Base-by-base conservation (phyloP, 2,329 filamentous ascomycete species). In the Penicillium sp. region DNA sequence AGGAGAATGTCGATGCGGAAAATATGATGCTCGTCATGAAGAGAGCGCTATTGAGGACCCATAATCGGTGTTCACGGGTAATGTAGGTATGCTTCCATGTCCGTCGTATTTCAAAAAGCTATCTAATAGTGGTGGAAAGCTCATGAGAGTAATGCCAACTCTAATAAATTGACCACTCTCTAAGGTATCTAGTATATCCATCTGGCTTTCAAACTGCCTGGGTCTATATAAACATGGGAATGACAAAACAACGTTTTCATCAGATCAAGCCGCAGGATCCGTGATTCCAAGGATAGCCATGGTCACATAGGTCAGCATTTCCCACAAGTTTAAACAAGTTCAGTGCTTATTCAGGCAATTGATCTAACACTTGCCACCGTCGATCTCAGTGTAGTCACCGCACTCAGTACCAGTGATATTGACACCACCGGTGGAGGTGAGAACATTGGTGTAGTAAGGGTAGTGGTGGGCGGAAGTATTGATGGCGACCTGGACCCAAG, bases 391-490 rank as follows among this genome's bases (percentile, higher is more conserved):
- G 47, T 49, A 49, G 31, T 37, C 31, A 37, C 47, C 33, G 21
- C 46, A 48, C 11, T 48, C 21, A 24, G 46, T 48, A 14, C 46
- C 46, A 48, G 46, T 48, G 13, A 48, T 13, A 22, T 48, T 48
- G 27, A 35, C 33, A 16, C 46, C 46, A 48, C 46, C 46, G 16
- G 33, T 31, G n/a, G n/a, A 29, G 16, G 46, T 48, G 14, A 48
- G 46, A n/a, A 48, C 46, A 35, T 48, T 48, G 29, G 46, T 48
- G 46, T 48, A 48, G 46, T 48, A 48, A 13, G 46, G 46, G 31
- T 48, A 48, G 29, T 48, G 46, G 29, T 35, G 46, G 33, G 46
- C 46, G 33, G 46, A 35, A 13, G 46, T 48, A 21, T 48, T 48
- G 19, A 48, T 48, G 33, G 46, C 46, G 22, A 48, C 46, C 31